Evolutionary conservation across 1,284 basidiomycete genomes (phyloP).

Genomic region (Sanghuangporus weigelae): DNA sequence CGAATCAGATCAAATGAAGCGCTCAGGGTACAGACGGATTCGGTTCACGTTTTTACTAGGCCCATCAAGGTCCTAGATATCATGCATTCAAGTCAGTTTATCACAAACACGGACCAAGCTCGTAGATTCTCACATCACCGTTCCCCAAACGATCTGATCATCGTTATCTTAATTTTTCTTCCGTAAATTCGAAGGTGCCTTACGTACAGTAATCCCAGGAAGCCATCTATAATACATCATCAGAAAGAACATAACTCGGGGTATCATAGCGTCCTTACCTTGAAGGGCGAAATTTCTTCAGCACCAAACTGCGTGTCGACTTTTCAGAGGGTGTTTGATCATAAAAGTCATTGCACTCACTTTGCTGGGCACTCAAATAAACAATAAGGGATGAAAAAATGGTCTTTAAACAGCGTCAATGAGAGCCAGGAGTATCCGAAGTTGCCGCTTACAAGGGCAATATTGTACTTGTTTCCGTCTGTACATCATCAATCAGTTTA

Average conservation of each 20-base stretch:
- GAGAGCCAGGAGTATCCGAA: not conserved
- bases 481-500: no score
- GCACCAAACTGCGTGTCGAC: constrained; percentile 34
- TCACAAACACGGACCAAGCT: no score
- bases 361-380: constrained; percentile 58
- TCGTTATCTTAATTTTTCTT: not conserved
- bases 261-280: constrained; percentile 27
- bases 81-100: not conserved
- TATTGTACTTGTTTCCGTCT: constrained; percentile 55
- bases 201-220: constrained; percentile 40
- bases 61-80: constrained; percentile 53
- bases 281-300: constrained; percentile 49
- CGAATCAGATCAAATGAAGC: constrained; percentile 40
- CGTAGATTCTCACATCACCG: constrained; percentile 33
- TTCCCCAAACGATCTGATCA: constrained; percentile 41
- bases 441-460: constrained; percentile 45
- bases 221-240: constrained; percentile 34
- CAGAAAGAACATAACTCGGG: not conserved
- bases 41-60: constrained; percentile 50
- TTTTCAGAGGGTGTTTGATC: not conserved
- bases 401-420: constrained; percentile 36
- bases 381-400: constrained; percentile 66
- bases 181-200: not conserved
- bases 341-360: constrained; percentile 29
- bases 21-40: not conserved